Percentiles rank a stretch among this genome's conserved stretches.
These are phyloP conservation scores for Colletotrichum costaricense DNA, from an alignment of 2,329 filamentous ascomycete genomes.

Conservation along the genomic window DNA sequence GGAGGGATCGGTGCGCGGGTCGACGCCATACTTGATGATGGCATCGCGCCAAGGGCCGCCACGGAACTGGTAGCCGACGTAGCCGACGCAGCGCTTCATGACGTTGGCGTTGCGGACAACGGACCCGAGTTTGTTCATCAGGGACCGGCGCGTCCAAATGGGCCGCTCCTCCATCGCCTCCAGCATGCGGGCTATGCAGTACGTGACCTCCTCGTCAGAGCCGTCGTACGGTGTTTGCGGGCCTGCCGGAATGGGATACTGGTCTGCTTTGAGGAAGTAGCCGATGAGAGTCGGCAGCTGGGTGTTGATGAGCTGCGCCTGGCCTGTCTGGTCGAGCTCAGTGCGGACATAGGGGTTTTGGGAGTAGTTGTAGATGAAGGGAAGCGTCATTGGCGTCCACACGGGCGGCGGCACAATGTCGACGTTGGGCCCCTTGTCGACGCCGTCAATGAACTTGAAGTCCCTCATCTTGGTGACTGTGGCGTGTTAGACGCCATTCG, in stretches of 20 bases:
- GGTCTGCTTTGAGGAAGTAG: constrained; percentile 69
- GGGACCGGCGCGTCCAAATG: constrained; percentile 86
- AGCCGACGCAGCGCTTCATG: constrained; percentile 82
- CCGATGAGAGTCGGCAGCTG: constrained; percentile 69
- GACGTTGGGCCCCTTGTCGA: constrained; percentile 65
- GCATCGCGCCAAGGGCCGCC: constrained; percentile 93
- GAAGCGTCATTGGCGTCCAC: constrained; percentile 79
- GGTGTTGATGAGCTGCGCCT: constrained; percentile 65
- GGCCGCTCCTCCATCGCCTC: constrained; percentile 78
- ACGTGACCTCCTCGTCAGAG: constrained; percentile 70
- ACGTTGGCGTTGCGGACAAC: constrained; percentile 64
- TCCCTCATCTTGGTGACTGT: constrained; percentile 57
- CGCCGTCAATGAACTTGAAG: constrained; percentile 72
- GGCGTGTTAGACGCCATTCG: constrained; percentile 55
- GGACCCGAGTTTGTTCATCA: constrained; percentile 77
- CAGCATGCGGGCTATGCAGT: constrained; percentile 73
- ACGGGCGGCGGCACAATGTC: constrained; percentile 84
- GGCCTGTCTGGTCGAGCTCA: constrained; percentile 66
- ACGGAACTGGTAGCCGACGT: constrained; percentile 91
- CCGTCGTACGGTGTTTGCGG: constrained; percentile 71
- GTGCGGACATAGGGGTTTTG: constrained; percentile 84
- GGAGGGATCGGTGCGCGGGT: constrained; percentile 81
- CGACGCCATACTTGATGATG: constrained; percentile 85
- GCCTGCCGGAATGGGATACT: constrained; percentile 70
- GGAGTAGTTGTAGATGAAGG: constrained; percentile 84